These are phyloP conservation scores for Ophiostoma angusticollis DNA, from an alignment of 2,329 filamentous ascomycete genomes.

Conservation along the genomic window DNA sequence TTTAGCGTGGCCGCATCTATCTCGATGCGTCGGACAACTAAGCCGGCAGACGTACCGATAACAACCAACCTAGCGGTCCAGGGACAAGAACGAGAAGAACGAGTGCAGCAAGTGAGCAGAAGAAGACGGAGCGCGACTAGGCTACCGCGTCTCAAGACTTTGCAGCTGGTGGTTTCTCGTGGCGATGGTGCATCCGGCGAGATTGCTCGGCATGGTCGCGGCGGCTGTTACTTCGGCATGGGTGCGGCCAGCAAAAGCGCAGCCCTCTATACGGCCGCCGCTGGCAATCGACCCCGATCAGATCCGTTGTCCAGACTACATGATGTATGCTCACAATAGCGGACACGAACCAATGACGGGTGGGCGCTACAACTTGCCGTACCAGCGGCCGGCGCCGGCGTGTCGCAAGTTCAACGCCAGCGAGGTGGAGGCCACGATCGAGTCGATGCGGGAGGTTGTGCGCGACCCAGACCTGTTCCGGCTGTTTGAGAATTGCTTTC, in stretches of 20 bases:
- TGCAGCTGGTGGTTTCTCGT: not conserved
- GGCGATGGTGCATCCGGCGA: conserved; percentile 1
- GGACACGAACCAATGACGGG: conserved; percentile 21
- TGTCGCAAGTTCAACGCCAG: conserved; percentile 64
- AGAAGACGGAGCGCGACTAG: not conserved
- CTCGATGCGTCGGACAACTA: too few species aligned
- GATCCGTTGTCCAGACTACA: conserved; percentile 20
- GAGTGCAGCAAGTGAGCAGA: not conserved
- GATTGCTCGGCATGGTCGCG: not conserved
- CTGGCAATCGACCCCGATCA: too few species aligned
- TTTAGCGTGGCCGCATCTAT: too few species aligned
- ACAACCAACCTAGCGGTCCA: too few species aligned
- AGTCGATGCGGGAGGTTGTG: conserved; percentile 19
- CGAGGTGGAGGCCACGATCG: conserved; percentile 57
- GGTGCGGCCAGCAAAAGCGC: too few species aligned
- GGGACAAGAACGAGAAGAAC: not conserved
- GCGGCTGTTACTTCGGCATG: not conserved
- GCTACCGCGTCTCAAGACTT: too few species aligned
- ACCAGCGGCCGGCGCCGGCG: conserved; percentile 43
- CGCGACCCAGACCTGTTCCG: conserved; percentile 48
- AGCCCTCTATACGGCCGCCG: too few species aligned
- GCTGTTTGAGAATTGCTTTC: conserved; percentile 63
- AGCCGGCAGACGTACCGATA: too few species aligned
- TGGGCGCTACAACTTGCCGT: conserved; percentile 21
- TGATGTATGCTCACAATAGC: conserved; percentile 17